Evolutionary conservation across 306 rosid genomes (phyloP), one percentile per base, ranked within the genome.

Genomic region (Rubus parviflorus): DNA sequence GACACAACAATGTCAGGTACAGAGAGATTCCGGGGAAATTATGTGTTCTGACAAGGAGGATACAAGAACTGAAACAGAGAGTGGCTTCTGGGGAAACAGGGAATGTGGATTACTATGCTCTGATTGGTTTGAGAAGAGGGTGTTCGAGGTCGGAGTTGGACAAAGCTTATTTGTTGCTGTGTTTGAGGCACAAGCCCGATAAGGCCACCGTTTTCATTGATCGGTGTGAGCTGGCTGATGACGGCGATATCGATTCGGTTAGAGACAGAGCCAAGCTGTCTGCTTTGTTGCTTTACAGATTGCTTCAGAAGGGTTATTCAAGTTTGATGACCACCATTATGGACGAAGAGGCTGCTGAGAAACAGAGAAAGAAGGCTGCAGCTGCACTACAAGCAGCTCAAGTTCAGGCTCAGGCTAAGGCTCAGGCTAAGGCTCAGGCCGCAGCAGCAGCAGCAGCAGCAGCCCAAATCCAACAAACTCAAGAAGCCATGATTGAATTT

Each of bases 131-230:
- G 20, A 82, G 98, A 61, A 90, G 99, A 0, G 98, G 98, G 4
- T 96, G 99, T 83, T 91, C 98, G 0, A 84, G 96, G 19, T 91
- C 99, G 0, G 99, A 96, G 76, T 70, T 96, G 23, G 99, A 92
- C 73, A 92, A 97, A 67, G 97, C 94, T 6, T 89, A 96, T 67
- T 54, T 88, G 65, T 64, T 96, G 76, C 88, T 96, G 4, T 76
- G 87, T 75, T 81, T 96, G 54, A 75, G 93, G 68, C 98, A 96
- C 85, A 96, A 96, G 72, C 98, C 99, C 0, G 98, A 96, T 72
- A 96, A 88, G 79, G 83, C 97, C 0, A 86, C 83, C 0, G 76
- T 54, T 40, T 96, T 96, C 47, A 89, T 92, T 0, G 99, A 96
- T 2, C 73, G 96, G 46, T 96, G 98, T 10, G 97, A 96, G 85